Evolutionary conservation across 768 basidiomycete genomes (phyloP).

Genomic region (Rhodotorula diobovata): DNA sequence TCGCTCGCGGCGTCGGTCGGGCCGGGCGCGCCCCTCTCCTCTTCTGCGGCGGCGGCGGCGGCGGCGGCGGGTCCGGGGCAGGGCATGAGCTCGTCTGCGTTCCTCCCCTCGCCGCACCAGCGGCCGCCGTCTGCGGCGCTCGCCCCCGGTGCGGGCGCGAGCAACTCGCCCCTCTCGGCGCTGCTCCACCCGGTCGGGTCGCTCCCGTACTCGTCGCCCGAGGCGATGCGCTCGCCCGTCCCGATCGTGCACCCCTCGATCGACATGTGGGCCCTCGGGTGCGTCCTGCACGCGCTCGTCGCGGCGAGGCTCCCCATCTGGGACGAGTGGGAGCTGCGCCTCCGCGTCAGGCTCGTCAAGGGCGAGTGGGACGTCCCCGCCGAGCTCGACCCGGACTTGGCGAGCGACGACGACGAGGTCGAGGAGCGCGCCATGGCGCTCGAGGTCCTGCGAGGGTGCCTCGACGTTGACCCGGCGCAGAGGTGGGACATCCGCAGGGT

Average conservation of each 20-base stretch:
- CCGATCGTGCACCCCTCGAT: conserved; percentile 55
- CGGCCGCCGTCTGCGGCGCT: background rate
- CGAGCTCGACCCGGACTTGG: background rate
- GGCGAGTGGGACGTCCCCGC: conserved; percentile 56
- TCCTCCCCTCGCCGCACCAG: background rate
- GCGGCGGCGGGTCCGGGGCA: background rate
- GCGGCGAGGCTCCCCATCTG: conserved; percentile 78
- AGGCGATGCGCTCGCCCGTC: conserved; percentile 40
- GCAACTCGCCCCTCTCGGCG: conserved; percentile 15
- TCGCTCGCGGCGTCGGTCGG: conserved; percentile 2
- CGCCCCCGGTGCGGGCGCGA: background rate
- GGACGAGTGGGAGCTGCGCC: conserved; percentile 83
- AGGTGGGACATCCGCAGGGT: conserved; percentile 81
- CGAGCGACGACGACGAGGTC: background rate
- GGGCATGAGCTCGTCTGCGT: background rate
- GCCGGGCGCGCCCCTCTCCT: background rate
- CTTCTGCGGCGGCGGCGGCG: background rate
- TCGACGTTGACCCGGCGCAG: conserved; percentile 59
- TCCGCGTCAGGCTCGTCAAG: conserved; percentile 85
- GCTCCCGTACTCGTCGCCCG: conserved; percentile 45
- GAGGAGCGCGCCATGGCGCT: conserved; percentile 14
- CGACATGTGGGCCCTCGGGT: conserved; percentile 93
- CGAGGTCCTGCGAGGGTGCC: conserved; percentile 70
- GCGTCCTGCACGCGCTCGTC: conserved; percentile 78
- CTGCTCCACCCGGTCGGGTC: conserved; percentile 41